phyloP scores from a whole-genome alignment of 345 rosid species.

The Trapa incisa region DNA sequence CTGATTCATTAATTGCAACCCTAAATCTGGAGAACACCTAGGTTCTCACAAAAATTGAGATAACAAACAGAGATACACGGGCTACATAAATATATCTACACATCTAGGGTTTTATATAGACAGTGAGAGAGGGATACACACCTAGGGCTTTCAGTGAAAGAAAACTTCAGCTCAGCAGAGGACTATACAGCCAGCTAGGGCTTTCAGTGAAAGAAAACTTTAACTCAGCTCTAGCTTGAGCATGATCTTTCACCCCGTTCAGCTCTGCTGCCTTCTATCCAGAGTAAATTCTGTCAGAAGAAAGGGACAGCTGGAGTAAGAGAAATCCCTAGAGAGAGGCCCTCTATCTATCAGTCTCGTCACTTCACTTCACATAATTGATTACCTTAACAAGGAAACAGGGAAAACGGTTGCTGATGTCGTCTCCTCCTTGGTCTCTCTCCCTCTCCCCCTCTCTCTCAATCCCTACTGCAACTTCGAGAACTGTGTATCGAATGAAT shows the following conservation, averaged over 20 bases:
- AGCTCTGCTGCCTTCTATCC: not conserved
- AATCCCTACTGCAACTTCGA: not conserved
- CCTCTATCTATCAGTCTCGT: not conserved
- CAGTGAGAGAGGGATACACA: too few relatives aligned
- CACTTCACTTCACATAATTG: too few relatives aligned
- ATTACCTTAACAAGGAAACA: too few relatives aligned
- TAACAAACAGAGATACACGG: too few relatives aligned
- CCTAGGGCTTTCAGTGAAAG: not conserved
- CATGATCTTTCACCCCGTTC: not conserved
- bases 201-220: not conserved
- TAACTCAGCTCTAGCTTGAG: not conserved
- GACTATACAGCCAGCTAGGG: not conserved
- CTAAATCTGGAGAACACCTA: too few relatives aligned
- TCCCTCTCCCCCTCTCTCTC: not conserved
- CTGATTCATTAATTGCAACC: too few relatives aligned
- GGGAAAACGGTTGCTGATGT: too few relatives aligned
- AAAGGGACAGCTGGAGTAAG: not conserved
- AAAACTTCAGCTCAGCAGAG: not conserved
- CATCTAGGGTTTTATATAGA: too few relatives aligned
- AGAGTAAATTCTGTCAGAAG: constrained; percentile 1
- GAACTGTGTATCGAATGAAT: not conserved
- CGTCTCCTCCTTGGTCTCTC: not conserved
- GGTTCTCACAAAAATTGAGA: too few relatives aligned
- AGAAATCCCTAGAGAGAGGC: not conserved
- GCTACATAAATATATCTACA: too few relatives aligned